Percentiles rank a stretch among this genome's conserved stretches.
Conservation (phyloP, 306 rosid genomes). For the Cucurbita pepo region DNA sequence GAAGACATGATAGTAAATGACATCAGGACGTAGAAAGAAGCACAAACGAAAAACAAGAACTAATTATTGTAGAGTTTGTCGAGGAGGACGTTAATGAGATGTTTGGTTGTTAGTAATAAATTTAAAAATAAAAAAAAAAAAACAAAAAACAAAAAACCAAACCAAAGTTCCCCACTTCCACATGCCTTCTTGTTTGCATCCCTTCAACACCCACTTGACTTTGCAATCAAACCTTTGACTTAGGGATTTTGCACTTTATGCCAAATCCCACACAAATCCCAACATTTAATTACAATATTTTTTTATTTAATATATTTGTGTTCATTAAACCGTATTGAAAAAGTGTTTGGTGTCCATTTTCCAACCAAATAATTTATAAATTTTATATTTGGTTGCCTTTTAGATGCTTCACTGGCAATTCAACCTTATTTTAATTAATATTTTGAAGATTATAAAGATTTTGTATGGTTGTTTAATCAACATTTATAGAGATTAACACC, state of each 20-base stretch:
- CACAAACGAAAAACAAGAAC: too few relatives aligned
- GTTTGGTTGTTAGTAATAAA: neutral
- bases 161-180: conserved; percentile 37
- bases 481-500: neutral
- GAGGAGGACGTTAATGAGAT: neutral
- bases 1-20: too few relatives aligned
- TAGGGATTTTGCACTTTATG: conserved; percentile 12
- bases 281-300: neutral
- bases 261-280: conserved; percentile 7
- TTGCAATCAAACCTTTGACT: conserved; percentile 10
- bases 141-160: neutral
- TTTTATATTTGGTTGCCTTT: neutral
- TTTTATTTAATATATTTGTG: neutral
- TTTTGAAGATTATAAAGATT: neutral
- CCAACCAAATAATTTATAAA: neutral
- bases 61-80: too few relatives aligned
- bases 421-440: neutral
- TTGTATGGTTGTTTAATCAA: neutral
- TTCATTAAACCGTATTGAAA: neutral
- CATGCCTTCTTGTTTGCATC: conserved; percentile 21
- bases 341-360: conserved; percentile 2
- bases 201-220: conserved; percentile 9
- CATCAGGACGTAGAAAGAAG: too few relatives aligned
- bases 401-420: conserved; percentile 6
- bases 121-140: too few relatives aligned